These are phyloP conservation scores for Paramecium primaurelia DNA, from an alignment of 73 alveolate genomes.

Conservation along the genomic window DNA sequence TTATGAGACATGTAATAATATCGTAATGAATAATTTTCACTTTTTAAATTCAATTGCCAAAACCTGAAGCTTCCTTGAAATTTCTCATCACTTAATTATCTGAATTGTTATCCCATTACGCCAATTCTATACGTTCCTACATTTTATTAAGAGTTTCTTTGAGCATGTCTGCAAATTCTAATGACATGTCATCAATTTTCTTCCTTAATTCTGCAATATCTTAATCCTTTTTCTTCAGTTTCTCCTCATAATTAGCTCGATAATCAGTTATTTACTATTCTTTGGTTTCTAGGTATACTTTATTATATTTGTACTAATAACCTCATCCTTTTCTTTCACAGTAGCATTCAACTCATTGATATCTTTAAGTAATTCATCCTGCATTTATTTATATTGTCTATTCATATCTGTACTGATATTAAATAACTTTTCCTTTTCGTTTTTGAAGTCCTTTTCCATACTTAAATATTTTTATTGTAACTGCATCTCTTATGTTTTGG, in stretches of 20 bases:
- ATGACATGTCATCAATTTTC: slow-evolving; percentile 76
- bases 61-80: slow-evolving; percentile 70
- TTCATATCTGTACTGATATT: slow-evolving; percentile 73
- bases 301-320: background rate
- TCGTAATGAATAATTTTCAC: background rate
- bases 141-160: slow-evolving; percentile 76
- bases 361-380: slow-evolving; percentile 72
- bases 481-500: slow-evolving; percentile 81
- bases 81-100: slow-evolving; percentile 71
- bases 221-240: slow-evolving; percentile 65
- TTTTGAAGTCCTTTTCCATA: slow-evolving; percentile 68
- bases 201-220: slow-evolving; percentile 72
- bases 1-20: background rate
- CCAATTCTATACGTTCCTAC: slow-evolving; percentile 76
- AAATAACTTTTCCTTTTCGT: slow-evolving; percentile 61
- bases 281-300: slow-evolving; percentile 48
- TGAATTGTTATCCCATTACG: slow-evolving; percentile 82
- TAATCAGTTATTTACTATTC: slow-evolving; percentile 53
- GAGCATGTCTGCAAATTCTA: slow-evolving; percentile 84
- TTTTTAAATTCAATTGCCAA: background rate
- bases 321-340: slow-evolving; percentile 60
- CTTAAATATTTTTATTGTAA: slow-evolving; percentile 64
- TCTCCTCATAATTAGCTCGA: slow-evolving; percentile 63
- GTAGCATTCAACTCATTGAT: slow-evolving; percentile 66
- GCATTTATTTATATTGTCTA: slow-evolving; percentile 74